These are phyloP conservation scores for Psilocybe azurescens DNA, from an alignment of 768 basidiomycete species.

Conservation along the genomic window DNA sequence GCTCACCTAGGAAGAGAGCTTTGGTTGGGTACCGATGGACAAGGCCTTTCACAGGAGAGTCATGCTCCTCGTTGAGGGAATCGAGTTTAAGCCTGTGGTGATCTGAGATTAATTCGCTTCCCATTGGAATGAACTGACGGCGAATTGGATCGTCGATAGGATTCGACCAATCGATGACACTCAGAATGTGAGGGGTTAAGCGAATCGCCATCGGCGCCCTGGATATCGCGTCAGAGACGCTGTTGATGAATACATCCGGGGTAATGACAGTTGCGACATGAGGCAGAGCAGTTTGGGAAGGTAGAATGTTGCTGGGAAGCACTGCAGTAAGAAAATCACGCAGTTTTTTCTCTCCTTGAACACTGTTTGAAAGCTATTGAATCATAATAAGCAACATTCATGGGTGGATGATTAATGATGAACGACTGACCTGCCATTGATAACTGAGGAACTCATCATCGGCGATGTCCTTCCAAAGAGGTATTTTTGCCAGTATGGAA, in stretches of 20 bases:
- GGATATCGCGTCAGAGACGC: constrained; percentile 10
- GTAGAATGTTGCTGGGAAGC: not conserved
- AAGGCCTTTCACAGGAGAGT: constrained; percentile 7
- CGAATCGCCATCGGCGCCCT: constrained; percentile 8
- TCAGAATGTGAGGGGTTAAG: constrained; percentile 6
- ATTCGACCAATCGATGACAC: constrained; percentile 6
- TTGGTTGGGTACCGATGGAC: constrained; percentile 9
- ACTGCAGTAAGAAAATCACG: not conserved
- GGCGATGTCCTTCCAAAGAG: not conserved
- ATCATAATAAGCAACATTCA: no score
- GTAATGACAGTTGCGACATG: not conserved
- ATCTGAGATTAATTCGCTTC: constrained; percentile 3
- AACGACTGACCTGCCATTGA: not conserved
- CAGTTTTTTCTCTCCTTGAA: not conserved
- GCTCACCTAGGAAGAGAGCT: constrained; percentile 6
- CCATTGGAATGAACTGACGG: constrained; percentile 5
- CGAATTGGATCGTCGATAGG: constrained; percentile 1
- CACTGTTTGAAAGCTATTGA: not conserved
- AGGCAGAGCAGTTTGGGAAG: not conserved
- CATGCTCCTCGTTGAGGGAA: constrained; percentile 7
- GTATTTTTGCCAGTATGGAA: not conserved
- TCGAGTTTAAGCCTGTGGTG: constrained; percentile 7
- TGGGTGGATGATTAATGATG: not conserved
- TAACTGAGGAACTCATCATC: not conserved
- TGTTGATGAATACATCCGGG: constrained; percentile 3